phyloP scores from a whole-genome alignment of 441 rosid species.

The Erysimum cheiri region DNA sequence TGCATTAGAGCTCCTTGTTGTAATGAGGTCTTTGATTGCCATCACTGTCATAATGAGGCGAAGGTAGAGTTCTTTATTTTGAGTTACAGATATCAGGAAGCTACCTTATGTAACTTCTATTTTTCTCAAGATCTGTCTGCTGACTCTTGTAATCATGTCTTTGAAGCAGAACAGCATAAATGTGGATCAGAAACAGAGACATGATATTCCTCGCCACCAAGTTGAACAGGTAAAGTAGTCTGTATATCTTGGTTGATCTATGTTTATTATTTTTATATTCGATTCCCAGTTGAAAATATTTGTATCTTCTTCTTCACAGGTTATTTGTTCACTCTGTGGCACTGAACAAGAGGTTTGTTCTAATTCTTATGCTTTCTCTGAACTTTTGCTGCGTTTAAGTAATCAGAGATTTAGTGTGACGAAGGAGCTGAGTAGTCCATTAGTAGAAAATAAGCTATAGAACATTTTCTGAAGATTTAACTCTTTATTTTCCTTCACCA shows the following conservation, averaged over 20 bases:
- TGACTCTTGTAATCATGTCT: slow-evolving; percentile 19
- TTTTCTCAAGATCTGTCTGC: slow-evolving; percentile 8
- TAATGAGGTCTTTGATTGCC: slow-evolving; percentile 80
- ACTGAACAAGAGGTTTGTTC: slow-evolving; percentile 84
- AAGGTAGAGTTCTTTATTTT: slow-evolving; percentile 49
- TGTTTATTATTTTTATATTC: not conserved
- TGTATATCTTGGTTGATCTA: slow-evolving; percentile 21
- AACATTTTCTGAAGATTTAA: not conserved
- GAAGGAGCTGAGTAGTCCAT: slow-evolving; percentile 14
- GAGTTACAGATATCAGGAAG: slow-evolving; percentile 11
- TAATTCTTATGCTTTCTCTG: slow-evolving; percentile 2
- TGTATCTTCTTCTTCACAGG: slow-evolving; percentile 50
- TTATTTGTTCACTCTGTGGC: slow-evolving; percentile 82
- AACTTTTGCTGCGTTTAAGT: not conserved
- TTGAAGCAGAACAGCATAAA: slow-evolving; percentile 65
- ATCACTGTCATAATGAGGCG: slow-evolving; percentile 88
- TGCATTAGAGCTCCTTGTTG: slow-evolving; percentile 92
- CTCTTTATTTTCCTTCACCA: slow-evolving; percentile 38
- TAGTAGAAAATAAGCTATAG: not conserved
- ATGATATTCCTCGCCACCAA: slow-evolving; percentile 84
- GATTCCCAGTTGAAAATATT: slow-evolving; percentile 8
- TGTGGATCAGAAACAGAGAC: slow-evolving; percentile 65
- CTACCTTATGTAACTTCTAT: not conserved
- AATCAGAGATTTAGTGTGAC: not conserved
- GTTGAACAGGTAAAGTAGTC: slow-evolving; percentile 54